Base-by-base conservation (phyloP, 148 eudicot genomes). In the Nepenthes gracilis region DNA sequence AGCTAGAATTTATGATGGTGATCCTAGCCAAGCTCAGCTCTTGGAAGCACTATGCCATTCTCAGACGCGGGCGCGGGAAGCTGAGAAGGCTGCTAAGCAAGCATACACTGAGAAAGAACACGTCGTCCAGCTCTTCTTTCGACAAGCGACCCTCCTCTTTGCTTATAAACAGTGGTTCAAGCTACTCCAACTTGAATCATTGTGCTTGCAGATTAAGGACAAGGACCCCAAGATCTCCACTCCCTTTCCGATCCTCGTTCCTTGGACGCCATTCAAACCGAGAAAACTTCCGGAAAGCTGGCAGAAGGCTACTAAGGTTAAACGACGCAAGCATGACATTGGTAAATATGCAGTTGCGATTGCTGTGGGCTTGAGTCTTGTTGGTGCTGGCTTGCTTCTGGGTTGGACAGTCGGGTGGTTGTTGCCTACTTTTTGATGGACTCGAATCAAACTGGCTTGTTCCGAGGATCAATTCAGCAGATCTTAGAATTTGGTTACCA, bases 331-430 rank as follows among this genome's bases (percentile, higher is more conserved):
- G 67, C 71, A 49, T 53, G 83, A 81, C 43, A 57, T 78, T 13
- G 72, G 90, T 66, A 85, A 70, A 77, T 83, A 76, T 47, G 75
- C 84, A 5, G 82, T 85, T 68, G 92, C 81, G 68, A 78, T 85
- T 55, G 97, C 95, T 2, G 63, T 91, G 61, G 95, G 97, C 6
- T 76, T 87, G 68, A 74, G 92, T 62, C 85, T 91, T 34, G 87
- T 87, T 70, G 87, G 97, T 35, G 95, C 95, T 0, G 97, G 97
- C 15, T 81, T 91, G 83, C 71, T 91, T 33, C 63, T 91, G 60
- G 97, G 97, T n/a, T 91, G 97, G 97, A 87, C 95, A 0, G 76
- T 78, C 34, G 95, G 87, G 14, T 87, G 92, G 95, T 67, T 90
- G 84, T 66, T 86, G 11, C 82, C 90, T 1, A 56, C 75, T 49